Conservation (phyloP, 108 stramenopile genomes). For the Conticribra guillardii region DNA sequence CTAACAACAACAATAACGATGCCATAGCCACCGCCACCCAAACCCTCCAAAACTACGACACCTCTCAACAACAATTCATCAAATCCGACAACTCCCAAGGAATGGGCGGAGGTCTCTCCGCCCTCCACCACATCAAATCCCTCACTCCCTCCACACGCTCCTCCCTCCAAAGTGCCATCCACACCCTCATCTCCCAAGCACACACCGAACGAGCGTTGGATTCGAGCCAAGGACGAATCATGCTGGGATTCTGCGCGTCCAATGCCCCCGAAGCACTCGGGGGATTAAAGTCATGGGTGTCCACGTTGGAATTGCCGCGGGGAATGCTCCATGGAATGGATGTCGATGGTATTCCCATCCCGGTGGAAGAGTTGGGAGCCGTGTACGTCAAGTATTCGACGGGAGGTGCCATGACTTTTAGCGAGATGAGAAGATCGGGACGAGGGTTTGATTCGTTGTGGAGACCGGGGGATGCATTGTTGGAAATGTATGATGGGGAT, state of each 20-base stretch:
- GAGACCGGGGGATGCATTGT: constrained; percentile 87
- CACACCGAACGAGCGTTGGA: constrained; percentile 61
- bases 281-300: constrained; percentile 77
- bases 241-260: constrained; percentile 84
- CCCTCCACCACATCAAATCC: constrained; percentile 38
- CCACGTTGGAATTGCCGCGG: constrained; percentile 62
- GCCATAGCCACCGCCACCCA: too few relatives aligned
- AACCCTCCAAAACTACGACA: too few relatives aligned
- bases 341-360: constrained; percentile 77
- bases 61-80: too few relatives aligned
- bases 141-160: constrained; percentile 7
- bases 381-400: constrained; percentile 91
- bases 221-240: constrained; percentile 65
- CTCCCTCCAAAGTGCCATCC: constrained; percentile 25
- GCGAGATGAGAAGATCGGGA: constrained; percentile 69
- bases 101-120: constrained; percentile 49
- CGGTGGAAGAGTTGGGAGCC: constrained; percentile 56
- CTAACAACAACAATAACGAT: too few relatives aligned
- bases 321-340: constrained; percentile 89
- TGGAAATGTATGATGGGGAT: constrained; percentile 84
- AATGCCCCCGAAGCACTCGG: constrained; percentile 71
- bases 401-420: constrained; percentile 80
- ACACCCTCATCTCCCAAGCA: constrained; percentile 32
- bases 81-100: too few relatives aligned
- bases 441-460: constrained; percentile 86